These are phyloP conservation scores for Pilobolus umbonatus DNA, from an alignment of 192 early-diverging fungal genomes.

Conservation along the genomic window DNA sequence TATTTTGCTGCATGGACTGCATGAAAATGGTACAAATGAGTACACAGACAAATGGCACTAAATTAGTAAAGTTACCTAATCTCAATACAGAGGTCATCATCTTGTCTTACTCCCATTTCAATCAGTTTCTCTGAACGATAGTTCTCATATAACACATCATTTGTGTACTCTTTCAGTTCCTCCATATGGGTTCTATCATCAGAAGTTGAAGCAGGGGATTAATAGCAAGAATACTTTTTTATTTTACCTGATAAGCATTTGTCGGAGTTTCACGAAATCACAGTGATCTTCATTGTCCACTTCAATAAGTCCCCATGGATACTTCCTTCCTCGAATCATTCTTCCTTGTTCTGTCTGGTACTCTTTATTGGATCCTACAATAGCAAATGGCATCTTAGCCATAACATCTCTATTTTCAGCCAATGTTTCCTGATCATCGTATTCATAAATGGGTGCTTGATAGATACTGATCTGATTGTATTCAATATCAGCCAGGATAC, in stretches of 20 bases:
- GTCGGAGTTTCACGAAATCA: slow-evolving; percentile 93
- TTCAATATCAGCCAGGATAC: slow-evolving; percentile 77
- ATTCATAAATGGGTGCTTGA: slow-evolving; percentile 76
- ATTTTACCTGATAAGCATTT: slow-evolving; percentile 75
- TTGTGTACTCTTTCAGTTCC: slow-evolving; percentile 94
- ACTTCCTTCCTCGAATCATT: slow-evolving; percentile 81
- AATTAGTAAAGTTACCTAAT: no score
- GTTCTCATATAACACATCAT: slow-evolving; percentile 87
- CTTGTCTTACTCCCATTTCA: slow-evolving; percentile 79
- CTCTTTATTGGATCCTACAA: slow-evolving; percentile 87
- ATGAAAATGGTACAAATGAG: slow-evolving; percentile 1
- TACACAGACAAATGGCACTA: slow-evolving; percentile 29
- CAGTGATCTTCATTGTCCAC: slow-evolving; percentile 96
- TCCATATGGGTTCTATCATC: slow-evolving; percentile 84
- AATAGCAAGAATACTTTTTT: not conserved
- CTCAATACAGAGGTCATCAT: slow-evolving; percentile 74
- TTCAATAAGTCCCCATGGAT: slow-evolving; percentile 95
- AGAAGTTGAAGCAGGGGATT: slow-evolving; percentile 3
- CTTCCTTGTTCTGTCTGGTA: slow-evolving; percentile 80
- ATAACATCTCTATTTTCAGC: slow-evolving; percentile 78
- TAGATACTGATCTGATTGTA: slow-evolving; percentile 85
- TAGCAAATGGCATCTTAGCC: slow-evolving; percentile 91
- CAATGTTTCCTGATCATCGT: slow-evolving; percentile 77
- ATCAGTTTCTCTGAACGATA: slow-evolving; percentile 93
- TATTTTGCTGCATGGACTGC: slow-evolving; percentile 55